A percentile compares a stretch with the other conserved stretches of the same genome.
Conservation (phyloP, 164 flowering plant species). For the Taxillus chinensis region DNA sequence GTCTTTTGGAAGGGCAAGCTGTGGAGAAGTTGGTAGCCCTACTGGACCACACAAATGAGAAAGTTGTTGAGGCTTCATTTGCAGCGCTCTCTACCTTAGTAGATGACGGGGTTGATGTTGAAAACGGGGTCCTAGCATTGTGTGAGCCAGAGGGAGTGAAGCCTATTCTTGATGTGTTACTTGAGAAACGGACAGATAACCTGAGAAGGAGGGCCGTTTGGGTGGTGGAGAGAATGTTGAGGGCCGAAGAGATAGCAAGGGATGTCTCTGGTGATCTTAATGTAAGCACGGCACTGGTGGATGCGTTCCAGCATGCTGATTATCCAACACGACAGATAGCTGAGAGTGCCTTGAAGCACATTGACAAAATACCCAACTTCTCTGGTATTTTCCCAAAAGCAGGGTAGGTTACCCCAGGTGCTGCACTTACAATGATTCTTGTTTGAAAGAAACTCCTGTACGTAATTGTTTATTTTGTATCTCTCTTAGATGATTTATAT, state of each 20-base stretch:
- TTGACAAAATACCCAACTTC: conserved; percentile 88
- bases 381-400: conserved; percentile 69
- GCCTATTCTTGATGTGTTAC: conserved; percentile 44
- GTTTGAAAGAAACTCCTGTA: not conserved
- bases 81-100: conserved; percentile 80
- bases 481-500: not conserved
- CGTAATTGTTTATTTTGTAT: not conserved
- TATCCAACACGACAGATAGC: conserved; percentile 77
- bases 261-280: conserved; percentile 52
- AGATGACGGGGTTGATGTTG: conserved; percentile 71
- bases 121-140: conserved; percentile 55
- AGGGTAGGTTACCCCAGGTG: conserved; percentile 12
- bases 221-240: conserved; percentile 52
- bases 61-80: conserved; percentile 76
- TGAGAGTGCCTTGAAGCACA: conserved; percentile 80
- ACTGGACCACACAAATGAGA: conserved; percentile 72
- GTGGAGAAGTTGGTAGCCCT: conserved; percentile 70
- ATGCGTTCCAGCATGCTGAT: conserved; percentile 85
- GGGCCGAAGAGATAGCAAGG: conserved; percentile 42
- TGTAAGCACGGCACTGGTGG: conserved; percentile 82
- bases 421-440: not conserved
- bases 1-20: conserved; percentile 71
- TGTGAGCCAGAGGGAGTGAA: conserved; percentile 52
- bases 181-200: conserved; percentile 47
- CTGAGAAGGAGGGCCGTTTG: conserved; percentile 55